phyloP scores from a whole-genome alignment of 345 rosid species.

The Eucalyptus regnans region DNA sequence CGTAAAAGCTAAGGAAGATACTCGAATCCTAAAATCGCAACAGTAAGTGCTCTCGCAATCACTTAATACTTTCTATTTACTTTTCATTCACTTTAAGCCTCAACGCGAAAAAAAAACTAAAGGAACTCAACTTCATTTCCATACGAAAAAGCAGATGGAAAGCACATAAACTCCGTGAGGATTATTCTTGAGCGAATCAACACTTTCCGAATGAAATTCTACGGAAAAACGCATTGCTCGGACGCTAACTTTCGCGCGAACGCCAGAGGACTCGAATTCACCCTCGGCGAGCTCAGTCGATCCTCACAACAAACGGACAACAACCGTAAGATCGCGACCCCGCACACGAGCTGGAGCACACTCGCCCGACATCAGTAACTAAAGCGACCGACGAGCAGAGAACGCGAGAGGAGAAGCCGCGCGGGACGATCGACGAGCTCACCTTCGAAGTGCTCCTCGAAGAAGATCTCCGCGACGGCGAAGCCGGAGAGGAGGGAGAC shows the following conservation, averaged over 20 bases:
- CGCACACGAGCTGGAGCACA: neutral
- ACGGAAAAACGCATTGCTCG: neutral
- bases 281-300: neutral
- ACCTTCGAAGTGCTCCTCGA: constrained; percentile 36
- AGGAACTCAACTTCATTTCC: neutral
- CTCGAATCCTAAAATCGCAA: neutral
- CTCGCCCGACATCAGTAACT: neutral
- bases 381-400: neutral
- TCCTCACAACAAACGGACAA: neutral
- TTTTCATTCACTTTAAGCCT: neutral
- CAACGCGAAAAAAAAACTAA: neutral
- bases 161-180: neutral
- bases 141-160: neutral
- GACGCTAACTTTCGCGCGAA: neutral
- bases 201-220: neutral
- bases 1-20: accelerated
- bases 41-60: neutral
- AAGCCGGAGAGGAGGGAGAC: neutral
- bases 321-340: neutral
- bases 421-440: neutral
- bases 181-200: neutral
- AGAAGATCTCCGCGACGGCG: constrained; percentile 12
- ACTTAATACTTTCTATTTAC: neutral
- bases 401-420: neutral
- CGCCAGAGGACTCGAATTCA: neutral